phyloP scores from a whole-genome alignment of 805 yeast genomes.

The Saccharomyces jurei region DNA sequence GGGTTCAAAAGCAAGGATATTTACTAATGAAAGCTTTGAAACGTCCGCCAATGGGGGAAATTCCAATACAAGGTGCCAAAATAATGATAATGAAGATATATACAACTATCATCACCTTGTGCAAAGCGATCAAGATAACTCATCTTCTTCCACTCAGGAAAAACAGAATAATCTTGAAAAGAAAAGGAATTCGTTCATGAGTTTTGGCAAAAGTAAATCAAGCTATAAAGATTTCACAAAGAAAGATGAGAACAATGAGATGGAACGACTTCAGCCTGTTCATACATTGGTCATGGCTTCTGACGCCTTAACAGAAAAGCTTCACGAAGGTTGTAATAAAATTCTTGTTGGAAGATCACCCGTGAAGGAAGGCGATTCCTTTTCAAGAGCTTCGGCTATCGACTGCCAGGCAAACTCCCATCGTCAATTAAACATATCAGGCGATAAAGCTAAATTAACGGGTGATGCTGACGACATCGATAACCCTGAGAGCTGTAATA shows the following conservation, averaged over 20 bases:
- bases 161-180: constrained; percentile 5
- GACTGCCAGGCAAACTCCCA: not conserved
- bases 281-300: constrained; percentile 23
- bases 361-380: not conserved
- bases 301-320: constrained; percentile 21
- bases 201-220: not conserved
- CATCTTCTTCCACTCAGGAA: not conserved
- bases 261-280: constrained; percentile 10
- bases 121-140: constrained; percentile 1
- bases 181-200: constrained; percentile 7
- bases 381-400: not conserved
- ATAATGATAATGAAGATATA: not conserved
- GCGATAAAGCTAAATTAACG: not conserved
- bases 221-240: not conserved
- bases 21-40: constrained; percentile 25
- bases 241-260: not conserved
- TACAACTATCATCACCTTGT: not conserved
- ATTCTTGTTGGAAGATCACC: constrained; percentile 26
- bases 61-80: not conserved
- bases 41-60: not conserved
- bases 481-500: not conserved
- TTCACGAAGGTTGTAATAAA: constrained; percentile 23
- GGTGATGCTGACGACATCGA: not conserved
- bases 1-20: constrained; percentile 33
- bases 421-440: not conserved